Evolutionary conservation across 371 early-diverging fungal species (phyloP).

Genomic region (Basidiobolus meristosporus): DNA sequence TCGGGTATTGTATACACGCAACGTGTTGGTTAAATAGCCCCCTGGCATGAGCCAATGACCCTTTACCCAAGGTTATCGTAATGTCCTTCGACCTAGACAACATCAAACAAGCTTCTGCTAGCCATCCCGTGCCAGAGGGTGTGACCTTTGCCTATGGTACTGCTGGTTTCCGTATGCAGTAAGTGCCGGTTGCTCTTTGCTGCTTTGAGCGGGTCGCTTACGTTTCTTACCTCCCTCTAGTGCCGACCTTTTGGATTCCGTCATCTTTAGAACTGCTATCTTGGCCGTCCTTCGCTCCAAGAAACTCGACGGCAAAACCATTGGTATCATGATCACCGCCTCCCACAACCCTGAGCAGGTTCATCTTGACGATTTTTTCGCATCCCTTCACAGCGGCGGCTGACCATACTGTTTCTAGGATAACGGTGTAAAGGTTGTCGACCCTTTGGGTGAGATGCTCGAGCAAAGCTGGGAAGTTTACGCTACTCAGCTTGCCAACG

Average conservation of each 20-base stretch:
- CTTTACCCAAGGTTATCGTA: too few species aligned
- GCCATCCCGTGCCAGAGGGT: constrained; percentile 32
- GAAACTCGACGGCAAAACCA: constrained; percentile 60
- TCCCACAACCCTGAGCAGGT: constrained; percentile 94
- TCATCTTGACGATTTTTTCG: constrained; percentile 3
- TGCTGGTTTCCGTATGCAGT: constrained; percentile 90
- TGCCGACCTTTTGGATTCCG: constrained; percentile 68
- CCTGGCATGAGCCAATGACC: too few species aligned
- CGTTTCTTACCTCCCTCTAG: too few species aligned
- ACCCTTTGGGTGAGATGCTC: constrained; percentile 98
- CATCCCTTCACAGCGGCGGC: background rate
- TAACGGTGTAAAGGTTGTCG: constrained; percentile 98
- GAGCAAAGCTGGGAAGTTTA: constrained; percentile 90
- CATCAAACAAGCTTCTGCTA: background rate
- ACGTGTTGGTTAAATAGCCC: too few species aligned
- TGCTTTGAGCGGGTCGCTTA: background rate
- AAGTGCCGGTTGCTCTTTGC: constrained; percentile 6
- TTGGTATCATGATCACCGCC: constrained; percentile 99
- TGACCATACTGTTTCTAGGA: constrained; percentile 33
- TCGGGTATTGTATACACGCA: too few species aligned
- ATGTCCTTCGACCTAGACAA: too few species aligned
- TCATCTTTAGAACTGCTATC: constrained; percentile 86
- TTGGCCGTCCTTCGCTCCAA: constrained; percentile 85
- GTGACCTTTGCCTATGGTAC: constrained; percentile 77
- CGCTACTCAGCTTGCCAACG: constrained; percentile 86